Percentiles rank a stretch among this genome's conserved stretches.
Evolutionary conservation across 1,139 yeast genomes (phyloP).

Genomic region (Candida frijolesensis): DNA sequence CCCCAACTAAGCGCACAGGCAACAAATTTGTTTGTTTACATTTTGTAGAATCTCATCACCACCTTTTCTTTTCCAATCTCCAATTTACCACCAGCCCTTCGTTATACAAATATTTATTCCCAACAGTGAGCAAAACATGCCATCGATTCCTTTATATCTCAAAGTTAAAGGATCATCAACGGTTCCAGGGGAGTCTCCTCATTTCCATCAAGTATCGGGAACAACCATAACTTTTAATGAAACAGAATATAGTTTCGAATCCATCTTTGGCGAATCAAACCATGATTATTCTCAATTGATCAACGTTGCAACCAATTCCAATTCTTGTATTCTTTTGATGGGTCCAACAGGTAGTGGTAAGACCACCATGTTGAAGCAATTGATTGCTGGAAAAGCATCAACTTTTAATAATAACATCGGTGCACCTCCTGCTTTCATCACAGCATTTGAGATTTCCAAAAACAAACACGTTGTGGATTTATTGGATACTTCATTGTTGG

Average conservation of each 20-base stretch:
- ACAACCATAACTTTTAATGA: constrained; percentile 24
- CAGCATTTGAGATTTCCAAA: constrained; percentile 35
- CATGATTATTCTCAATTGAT: constrained; percentile 18
- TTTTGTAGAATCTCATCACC: neutral
- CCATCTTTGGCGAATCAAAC: constrained; percentile 17
- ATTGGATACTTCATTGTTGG: constrained; percentile 14
- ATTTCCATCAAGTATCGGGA: constrained; percentile 14
- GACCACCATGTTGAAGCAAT: constrained; percentile 28
- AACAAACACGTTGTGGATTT: constrained; percentile 31
- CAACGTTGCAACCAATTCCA: constrained; percentile 14
- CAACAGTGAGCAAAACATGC: too few species aligned
- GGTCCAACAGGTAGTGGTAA: constrained; percentile 41
- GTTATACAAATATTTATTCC: too few species aligned
- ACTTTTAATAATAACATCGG: constrained; percentile 1
- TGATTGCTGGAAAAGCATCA: constrained; percentile 17
- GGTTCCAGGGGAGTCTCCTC: constrained; percentile 2
- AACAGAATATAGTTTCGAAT: constrained; percentile 24
- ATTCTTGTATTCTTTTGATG: constrained; percentile 27
- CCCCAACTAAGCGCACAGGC: too few species aligned
- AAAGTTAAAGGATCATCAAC: constrained; percentile 22
- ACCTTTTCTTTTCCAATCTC: neutral
- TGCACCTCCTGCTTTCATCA: constrained; percentile 20
- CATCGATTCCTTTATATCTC: constrained; percentile 26
- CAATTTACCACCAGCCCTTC: too few species aligned
- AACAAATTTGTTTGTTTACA: too few species aligned